phyloP scores from a whole-genome alignment of 2,329 filamentous ascomycete genomes.

The Furcasterigmium sp. region DNA sequence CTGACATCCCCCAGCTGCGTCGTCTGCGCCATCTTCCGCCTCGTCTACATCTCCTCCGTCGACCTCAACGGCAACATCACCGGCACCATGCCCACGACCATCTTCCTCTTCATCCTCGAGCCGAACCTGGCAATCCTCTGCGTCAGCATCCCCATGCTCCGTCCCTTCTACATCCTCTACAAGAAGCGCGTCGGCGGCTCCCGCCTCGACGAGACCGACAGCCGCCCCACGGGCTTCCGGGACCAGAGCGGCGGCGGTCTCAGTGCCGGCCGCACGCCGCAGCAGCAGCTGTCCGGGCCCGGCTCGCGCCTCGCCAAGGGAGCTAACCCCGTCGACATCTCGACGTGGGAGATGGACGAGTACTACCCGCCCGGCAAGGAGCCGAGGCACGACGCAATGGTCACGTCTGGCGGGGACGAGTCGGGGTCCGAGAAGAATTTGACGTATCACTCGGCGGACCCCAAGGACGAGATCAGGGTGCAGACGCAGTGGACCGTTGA shows the following conservation, averaged over 20 bases:
- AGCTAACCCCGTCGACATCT: constrained; percentile 6
- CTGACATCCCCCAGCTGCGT: constrained; percentile 20
- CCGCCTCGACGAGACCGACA: constrained; percentile 17
- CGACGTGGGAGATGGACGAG: constrained; percentile 17
- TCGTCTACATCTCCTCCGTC: constrained; percentile 30
- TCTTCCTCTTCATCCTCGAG: constrained; percentile 33
- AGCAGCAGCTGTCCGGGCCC: not conserved
- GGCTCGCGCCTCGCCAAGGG: constrained; percentile 2
- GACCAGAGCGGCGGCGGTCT: constrained; percentile 5
- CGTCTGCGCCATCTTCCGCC: constrained; percentile 30
- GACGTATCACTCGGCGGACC: constrained; percentile 6
- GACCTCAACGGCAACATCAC: constrained; percentile 29
- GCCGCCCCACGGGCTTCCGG: constrained; percentile 4
- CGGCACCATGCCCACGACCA: constrained; percentile 31
- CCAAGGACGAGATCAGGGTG: constrained; percentile 10
- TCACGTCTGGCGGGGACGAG: constrained; percentile 9
- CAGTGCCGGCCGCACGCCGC: constrained; percentile 3
- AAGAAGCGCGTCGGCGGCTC: constrained; percentile 24
- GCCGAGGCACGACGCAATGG: not conserved
- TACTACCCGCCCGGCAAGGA: constrained; percentile 10
- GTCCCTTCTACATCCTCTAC: constrained; percentile 26
- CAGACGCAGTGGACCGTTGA: constrained; percentile 12
- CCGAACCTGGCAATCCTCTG: constrained; percentile 34
- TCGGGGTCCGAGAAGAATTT: constrained; percentile 17
- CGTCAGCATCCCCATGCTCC: constrained; percentile 35